Evolutionary conservation across 805 yeast genomes (phyloP).

Genomic region (Saccharomycopsis selenospora): DNA sequence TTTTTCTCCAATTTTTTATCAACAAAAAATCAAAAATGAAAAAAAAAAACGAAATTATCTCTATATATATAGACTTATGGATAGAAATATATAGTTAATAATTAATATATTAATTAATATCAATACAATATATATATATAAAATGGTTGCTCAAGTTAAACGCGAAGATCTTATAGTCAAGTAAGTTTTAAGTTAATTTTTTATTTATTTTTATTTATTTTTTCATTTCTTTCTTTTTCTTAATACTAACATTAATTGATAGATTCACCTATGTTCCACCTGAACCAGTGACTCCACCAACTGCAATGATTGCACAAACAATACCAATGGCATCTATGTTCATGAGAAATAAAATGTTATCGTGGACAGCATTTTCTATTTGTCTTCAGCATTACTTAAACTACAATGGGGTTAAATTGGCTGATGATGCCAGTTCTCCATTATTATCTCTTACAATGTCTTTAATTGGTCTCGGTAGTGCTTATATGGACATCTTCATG

Average conservation of each 20-base stretch:
- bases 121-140: no score
- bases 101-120: no score
- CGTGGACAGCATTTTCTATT: conserved; percentile 18
- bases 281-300: conserved; percentile 15
- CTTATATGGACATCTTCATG: conserved; percentile 15
- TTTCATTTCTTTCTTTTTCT: neutral
- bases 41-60: no score
- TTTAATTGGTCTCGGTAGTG: conserved; percentile 10
- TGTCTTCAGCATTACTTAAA: conserved; percentile 21
- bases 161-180: conserved; percentile 20
- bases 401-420: conserved; percentile 12
- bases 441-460: conserved; percentile 14
- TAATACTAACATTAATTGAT: neutral
- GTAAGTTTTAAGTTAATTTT: no score
- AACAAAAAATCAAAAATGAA: neutral
- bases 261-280: conserved; percentile 17
- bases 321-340: conserved; percentile 22
- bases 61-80: no score
- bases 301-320: conserved; percentile 21
- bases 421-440: conserved; percentile 20
- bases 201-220: no score
- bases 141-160: conserved; percentile 13
- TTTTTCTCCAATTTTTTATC: neutral
- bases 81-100: no score
- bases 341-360: conserved; percentile 19